Evolutionary conservation across 306 rosid species (phyloP), one percentile per base, ranked within the genome.

Genomic region (Vachellia collinsii): DNA sequence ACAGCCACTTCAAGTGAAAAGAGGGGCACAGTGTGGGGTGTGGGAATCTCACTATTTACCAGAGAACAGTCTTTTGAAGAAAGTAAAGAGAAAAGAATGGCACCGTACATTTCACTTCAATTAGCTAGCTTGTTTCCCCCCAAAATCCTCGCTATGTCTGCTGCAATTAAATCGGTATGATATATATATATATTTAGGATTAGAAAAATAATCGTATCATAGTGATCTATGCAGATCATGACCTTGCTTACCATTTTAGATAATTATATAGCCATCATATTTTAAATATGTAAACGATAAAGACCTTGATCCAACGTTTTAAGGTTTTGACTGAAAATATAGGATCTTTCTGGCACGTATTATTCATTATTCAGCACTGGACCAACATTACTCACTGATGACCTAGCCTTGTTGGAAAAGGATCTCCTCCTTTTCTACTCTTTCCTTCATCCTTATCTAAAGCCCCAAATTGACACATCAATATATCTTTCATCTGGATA

Each of bases 31-130:
- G 29, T 37, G 34, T 37, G 34, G 38, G 17, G 38, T 12, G 74
- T 43, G 56, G 74, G 76, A 78, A 78, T 78, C 70, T 78, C 76
- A 42, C 70, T 70, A 19, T 69, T 69, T 42, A 54, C 67, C 44
- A 42, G 29, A 42, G 7, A 13, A 54, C 76, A 69, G 59, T 25
- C 54, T 16, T 42, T 42, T 58, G 63, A 4, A 71, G 75, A 71
- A 71, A 46, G 61, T 13, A 71, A 71, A 71, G 41, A 70, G 43
- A 78, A 53, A 67, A 53, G 36, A 25, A 23, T 23, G 67, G 8
- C 19, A 25, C 12, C n/a, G 68, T 67, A 65, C 23, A 14, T 20
- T 67, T 37, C 48, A 2, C 22, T 78, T 9, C 36, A 51, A 14
- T 53, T 50, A 22, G 16, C 50, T 39, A 8, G 6, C n/a, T 17